Percentiles rank a stretch among this genome's conserved stretches.
These are phyloP conservation scores for Puccinia coronata DNA, from an alignment of 1,284 basidiomycete species.

Conservation along the genomic window DNA sequence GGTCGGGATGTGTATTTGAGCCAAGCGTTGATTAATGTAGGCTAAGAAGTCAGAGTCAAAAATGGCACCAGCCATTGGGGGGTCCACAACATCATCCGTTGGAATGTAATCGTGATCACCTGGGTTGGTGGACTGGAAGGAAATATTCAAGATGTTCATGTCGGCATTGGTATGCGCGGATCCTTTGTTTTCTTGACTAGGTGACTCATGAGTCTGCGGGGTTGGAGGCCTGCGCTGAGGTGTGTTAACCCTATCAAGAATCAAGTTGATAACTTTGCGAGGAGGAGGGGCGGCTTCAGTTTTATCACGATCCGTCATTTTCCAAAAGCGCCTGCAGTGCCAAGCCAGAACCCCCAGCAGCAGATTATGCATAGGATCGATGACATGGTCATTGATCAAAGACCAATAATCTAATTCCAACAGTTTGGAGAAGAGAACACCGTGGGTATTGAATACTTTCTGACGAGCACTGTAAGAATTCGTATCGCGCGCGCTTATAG, in stretches of 20 bases:
- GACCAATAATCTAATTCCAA: slow-evolving; percentile 30
- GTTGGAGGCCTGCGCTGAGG: neutral
- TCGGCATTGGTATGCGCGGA: neutral
- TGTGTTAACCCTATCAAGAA: neutral
- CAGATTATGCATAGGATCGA: slow-evolving; percentile 37
- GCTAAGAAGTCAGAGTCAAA: neutral
- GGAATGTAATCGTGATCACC: neutral
- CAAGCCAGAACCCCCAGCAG: slow-evolving; percentile 19
- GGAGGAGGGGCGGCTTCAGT: neutral
- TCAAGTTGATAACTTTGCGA: neutral
- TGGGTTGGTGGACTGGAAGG: slow-evolving; percentile 1
- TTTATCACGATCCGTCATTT: neutral
- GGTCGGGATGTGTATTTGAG: slow-evolving; percentile 12
- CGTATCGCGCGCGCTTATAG: neutral
- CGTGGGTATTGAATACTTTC: slow-evolving; percentile 3
- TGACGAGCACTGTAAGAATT: neutral
- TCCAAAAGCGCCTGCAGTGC: slow-evolving; percentile 23
- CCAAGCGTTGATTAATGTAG: slow-evolving; percentile 16
- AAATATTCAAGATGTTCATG: neutral
- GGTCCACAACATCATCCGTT: neutral
- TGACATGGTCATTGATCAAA: slow-evolving; percentile 8
- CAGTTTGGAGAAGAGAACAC: slow-evolving; percentile 7
- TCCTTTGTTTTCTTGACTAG: neutral
- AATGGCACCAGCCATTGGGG: neutral
- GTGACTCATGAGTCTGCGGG: neutral